Base-by-base conservation (phyloP, 1,139 yeast species). In the Yueomyces sp. region DNA sequence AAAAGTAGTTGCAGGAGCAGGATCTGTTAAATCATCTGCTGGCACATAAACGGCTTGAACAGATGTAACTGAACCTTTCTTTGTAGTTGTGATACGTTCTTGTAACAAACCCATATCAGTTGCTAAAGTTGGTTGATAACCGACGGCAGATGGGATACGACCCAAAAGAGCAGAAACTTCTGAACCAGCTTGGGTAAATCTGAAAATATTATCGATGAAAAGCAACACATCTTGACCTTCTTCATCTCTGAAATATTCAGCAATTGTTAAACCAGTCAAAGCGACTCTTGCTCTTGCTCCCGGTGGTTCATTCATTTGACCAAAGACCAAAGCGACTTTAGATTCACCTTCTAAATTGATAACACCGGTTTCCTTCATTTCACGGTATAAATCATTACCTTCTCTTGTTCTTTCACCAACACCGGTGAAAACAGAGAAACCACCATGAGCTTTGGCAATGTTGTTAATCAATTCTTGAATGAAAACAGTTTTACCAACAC, bases 261-360 rank as follows among this genome's bases (percentile, higher is more conserved):
- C 98, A 72, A 91, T 87, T 73, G 98, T 91, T 72, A 91, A 81
- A 81, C 98, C 98, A 62, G 98, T 91, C 70, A 91, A 78, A 65
- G 98, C 98, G 70, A 91, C 98, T 82, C 98, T 93, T 65, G 98
- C 97, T 81, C 98, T 89, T 65, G 98, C 98, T 76, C 98, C 98
- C 62, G 98, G 98, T 67, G 98, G 98, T 80, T 91, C 98, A 80
- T 91, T 91, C 98, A 91, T 91, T 78, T 91, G 98, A 72, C 98
- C 98, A 78, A 91, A 91, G 56, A 91, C 98, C 67, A 91, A 80
- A 60, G 98, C 95, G 74, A 91, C 98, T 82, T 91, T 91, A 66
- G 98, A 91, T 62, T 91, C 98, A 73, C 98, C 98, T 68, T 91
- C 97, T 63, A 87, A 79, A 84, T 91, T 87, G 73, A 91, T 91